Percentiles rank a stretch among this genome's conserved stretches.
phyloP scores from a whole-genome alignment of 352 stramenopile species.

The Globisporangium megalacanthum region DNA sequence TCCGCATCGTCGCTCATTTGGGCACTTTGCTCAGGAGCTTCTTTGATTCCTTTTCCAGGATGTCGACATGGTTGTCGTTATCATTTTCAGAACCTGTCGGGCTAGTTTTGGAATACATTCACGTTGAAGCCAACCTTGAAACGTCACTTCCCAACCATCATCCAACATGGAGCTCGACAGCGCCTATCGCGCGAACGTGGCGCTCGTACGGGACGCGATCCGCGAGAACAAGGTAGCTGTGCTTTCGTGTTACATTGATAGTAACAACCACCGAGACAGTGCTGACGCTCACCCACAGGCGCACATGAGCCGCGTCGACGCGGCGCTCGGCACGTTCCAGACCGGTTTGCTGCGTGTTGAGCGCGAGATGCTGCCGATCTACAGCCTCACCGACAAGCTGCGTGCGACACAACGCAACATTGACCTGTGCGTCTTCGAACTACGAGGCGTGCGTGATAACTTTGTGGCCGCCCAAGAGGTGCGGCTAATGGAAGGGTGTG shows the following conservation, averaged over 20 bases:
- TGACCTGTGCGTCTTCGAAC: slow-evolving; percentile 66
- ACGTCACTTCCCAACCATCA: neutral
- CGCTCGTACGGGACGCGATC: slow-evolving; percentile 56
- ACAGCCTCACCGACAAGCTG: slow-evolving; percentile 79
- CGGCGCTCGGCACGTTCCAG: slow-evolving; percentile 57
- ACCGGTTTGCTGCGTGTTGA: slow-evolving; percentile 61
- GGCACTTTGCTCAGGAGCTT: too few relatives aligned
- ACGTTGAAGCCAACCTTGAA: neutral
- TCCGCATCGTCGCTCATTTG: neutral
- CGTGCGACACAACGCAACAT: slow-evolving; percentile 82
- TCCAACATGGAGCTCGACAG: slow-evolving; percentile 50
- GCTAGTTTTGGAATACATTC: too few relatives aligned
- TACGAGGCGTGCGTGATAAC: slow-evolving; percentile 68
- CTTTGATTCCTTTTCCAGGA: too few relatives aligned
- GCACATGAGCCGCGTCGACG: slow-evolving; percentile 56
- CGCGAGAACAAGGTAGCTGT: slow-evolving; percentile 49
- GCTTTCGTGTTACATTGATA: too few relatives aligned
- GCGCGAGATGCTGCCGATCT: slow-evolving; percentile 78
- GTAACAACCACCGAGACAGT: too few relatives aligned
- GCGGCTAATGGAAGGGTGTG: neutral
- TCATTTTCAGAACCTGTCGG: too few relatives aligned
- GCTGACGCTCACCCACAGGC: slow-evolving; percentile 17
- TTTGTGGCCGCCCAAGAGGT: slow-evolving; percentile 71
- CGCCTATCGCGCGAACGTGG: slow-evolving; percentile 40
- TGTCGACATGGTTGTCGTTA: too few relatives aligned